A percentile compares a stretch with the other conserved stretches of the same genome.
Evolutionary conservation across 495 filamentous ascomycete species (phyloP).

Genomic region (Penicillium bovifimosum): DNA sequence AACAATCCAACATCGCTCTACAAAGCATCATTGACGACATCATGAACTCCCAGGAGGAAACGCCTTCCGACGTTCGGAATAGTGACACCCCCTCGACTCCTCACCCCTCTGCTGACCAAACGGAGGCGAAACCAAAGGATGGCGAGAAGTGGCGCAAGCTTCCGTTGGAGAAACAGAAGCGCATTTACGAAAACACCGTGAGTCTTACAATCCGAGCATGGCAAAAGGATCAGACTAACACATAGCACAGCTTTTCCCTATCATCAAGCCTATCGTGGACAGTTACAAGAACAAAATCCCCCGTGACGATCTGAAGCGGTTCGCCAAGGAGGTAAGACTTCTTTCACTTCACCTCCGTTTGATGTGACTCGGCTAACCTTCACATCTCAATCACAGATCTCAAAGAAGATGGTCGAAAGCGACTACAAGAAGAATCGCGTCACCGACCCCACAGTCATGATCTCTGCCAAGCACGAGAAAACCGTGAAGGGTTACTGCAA

Average conservation of each 20-base stretch:
- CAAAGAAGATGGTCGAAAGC: conserved; percentile 80
- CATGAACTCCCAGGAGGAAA: conserved; percentile 62
- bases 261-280: conserved; percentile 77
- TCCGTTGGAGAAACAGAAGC: conserved; percentile 81
- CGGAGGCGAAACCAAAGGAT: conserved; percentile 54
- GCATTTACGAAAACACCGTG: conserved; percentile 88
- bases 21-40: conserved; percentile 85
- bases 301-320: conserved; percentile 80
- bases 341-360: neutral
- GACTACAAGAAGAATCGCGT: conserved; percentile 87
- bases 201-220: conserved; percentile 18
- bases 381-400: conserved; percentile 36
- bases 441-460: conserved; percentile 64
- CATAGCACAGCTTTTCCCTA: conserved; percentile 62
- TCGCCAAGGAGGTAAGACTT: conserved; percentile 67
- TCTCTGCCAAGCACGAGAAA: conserved; percentile 71
- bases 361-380: neutral
- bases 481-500: conserved; percentile 77
- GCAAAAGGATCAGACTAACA: conserved; percentile 4
- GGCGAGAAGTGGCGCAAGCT: conserved; percentile 76
- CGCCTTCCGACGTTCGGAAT: conserved; percentile 54
- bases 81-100: conserved; percentile 44
- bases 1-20: conserved; percentile 56
- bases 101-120: conserved; percentile 45
- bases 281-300: conserved; percentile 81